Evolutionary conservation across 2,329 filamentous ascomycete genomes (phyloP).

Genomic region (Amylocarpus encephaloides): DNA sequence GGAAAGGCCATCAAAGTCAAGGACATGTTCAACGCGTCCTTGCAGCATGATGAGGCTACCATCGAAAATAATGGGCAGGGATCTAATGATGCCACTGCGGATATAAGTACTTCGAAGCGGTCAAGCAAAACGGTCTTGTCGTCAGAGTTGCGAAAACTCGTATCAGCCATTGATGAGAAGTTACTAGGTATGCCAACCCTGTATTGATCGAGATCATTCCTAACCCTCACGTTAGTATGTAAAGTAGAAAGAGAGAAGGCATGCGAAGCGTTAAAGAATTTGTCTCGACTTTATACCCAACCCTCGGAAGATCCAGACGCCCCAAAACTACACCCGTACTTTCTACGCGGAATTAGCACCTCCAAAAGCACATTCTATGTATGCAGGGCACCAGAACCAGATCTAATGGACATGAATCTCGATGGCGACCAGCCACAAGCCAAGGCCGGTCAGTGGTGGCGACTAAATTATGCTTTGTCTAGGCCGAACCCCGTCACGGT

Average conservation of each 20-base stretch:
- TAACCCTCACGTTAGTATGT: conserved; percentile 24
- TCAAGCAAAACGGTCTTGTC: conserved; percentile 22
- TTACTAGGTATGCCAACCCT: conserved; percentile 21
- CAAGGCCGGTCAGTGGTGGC: conserved; percentile 49
- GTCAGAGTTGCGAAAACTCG: conserved; percentile 23
- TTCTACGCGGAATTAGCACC: conserved; percentile 46
- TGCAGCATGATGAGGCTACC: conserved; percentile 28
- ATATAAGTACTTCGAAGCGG: conserved; percentile 5
- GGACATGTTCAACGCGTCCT: conserved; percentile 26
- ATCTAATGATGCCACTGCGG: conserved; percentile 13
- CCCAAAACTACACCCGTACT: conserved; percentile 35
- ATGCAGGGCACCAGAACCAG: conserved; percentile 38
- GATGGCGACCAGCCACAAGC: conserved; percentile 24
- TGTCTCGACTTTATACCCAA: conserved; percentile 36
- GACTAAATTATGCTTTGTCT: conserved; percentile 38
- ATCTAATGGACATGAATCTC: conserved; percentile 38
- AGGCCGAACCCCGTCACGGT: conserved; percentile 40
- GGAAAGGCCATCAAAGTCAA: conserved; percentile 26
- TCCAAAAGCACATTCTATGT: conserved; percentile 44
- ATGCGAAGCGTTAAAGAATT: conserved; percentile 29
- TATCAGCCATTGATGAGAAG: conserved; percentile 30
- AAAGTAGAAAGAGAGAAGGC: conserved; percentile 29
- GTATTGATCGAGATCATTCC: not conserved
- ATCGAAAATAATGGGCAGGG: conserved; percentile 10
- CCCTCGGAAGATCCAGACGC: conserved; percentile 21